Conservation (phyloP, 345 rosid genomes). For the Durio zibethinus region DNA sequence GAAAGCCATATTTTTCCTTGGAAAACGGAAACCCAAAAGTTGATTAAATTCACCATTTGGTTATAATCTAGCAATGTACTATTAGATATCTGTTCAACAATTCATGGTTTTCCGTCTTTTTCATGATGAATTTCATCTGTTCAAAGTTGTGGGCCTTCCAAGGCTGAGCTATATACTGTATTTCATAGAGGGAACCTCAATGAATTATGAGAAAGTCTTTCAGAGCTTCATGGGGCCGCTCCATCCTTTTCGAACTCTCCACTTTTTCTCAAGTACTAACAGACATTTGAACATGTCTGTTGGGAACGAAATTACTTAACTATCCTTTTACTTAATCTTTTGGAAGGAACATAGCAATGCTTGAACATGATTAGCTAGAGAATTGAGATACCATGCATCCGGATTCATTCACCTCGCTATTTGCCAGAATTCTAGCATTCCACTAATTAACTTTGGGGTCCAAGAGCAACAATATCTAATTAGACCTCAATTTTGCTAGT, state of each 20-base stretch:
- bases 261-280: constrained; percentile 19
- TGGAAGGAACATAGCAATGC: neutral
- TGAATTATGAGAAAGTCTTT: constrained; percentile 17
- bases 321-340: constrained; percentile 10
- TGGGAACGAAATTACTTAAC: constrained; percentile 27
- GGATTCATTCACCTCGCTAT: neutral
- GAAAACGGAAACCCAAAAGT: constrained; percentile 29
- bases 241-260: constrained; percentile 21
- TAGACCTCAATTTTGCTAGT: neutral
- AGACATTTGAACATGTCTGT: constrained; percentile 39
- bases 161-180: neutral
- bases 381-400: neutral
- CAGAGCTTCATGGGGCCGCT: constrained; percentile 31
- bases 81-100: constrained; percentile 26
- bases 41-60: constrained; percentile 13
- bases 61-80: constrained; percentile 25
- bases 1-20: constrained; percentile 22
- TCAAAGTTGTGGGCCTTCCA: constrained; percentile 35
- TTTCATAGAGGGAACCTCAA: constrained; percentile 24
- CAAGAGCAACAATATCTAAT: neutral
- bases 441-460: neutral
- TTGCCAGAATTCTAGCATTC: neutral
- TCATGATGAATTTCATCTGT: constrained; percentile 29
- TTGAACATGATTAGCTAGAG: neutral
- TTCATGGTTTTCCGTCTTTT: constrained; percentile 18